Evolutionary conservation across 2,329 filamentous ascomycete genomes (phyloP), one percentile per base, ranked within the genome.

Genomic region (Rosellinia necatrix): DNA sequence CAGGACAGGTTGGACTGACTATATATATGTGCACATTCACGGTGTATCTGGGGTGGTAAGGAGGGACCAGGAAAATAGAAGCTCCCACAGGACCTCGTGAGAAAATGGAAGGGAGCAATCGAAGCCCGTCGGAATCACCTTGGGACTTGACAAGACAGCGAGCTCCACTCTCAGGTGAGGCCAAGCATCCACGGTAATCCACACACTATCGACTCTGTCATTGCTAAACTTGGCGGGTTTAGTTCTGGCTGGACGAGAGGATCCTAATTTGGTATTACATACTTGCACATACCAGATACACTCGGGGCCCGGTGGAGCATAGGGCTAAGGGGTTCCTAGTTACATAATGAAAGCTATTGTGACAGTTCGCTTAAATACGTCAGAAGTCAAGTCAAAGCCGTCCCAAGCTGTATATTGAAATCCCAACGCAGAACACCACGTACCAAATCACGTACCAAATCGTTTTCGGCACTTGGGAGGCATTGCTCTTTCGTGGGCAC

Each of bases 101-200:
- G 21, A 25, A 24, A 25, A n/a, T n/a, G 19, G 38, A 25, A 42
- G 35, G 9, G 22, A 22, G 35, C 30, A 21, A 35, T 25, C 15
- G 25, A 40, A 41, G 19, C n/a, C 27, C 13, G 35, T 30, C 34
- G 10, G 40, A 47, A 21, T 34, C 35, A 4, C 17, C 12, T 35
- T 15, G 52, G 22, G 15, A 37, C 49, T 29, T 19, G 38, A 27
- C 15, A 35, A 34, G 22, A 42, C 22, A 25, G 29, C 41, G 35
- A 35, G 30, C 21, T 56, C 53, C 42, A 52, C 48, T 32, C 42
- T 22, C 12, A 29, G 27, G 15, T 43, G 34, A 41, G 37, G 42
- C 35, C 48, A 48, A 56, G 46, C 17, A 38, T 43, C 19, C 38
- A 27, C 9, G 38, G 21, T 24, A 53, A 8, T 43, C 8, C 29